Percentiles rank a stretch among this genome's conserved stretches.
phyloP scores from a whole-genome alignment of 2,329 filamentous ascomycete species.

The Apiospora kogelbergensis region DNA sequence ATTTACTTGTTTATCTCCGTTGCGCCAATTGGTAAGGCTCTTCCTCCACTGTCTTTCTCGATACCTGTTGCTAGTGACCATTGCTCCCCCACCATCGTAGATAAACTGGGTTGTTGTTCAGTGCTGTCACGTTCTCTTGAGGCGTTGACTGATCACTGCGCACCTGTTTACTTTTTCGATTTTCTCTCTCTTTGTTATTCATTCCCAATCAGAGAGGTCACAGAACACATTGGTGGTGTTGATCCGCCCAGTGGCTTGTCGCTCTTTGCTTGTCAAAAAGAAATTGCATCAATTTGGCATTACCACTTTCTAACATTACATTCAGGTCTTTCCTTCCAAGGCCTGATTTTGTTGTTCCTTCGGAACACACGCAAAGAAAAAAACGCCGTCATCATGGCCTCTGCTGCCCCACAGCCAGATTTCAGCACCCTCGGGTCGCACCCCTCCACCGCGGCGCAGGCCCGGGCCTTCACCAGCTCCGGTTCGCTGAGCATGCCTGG shows the following conservation, averaged over 20 bases:
- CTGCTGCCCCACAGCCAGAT: constrained; percentile 67
- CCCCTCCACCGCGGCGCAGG: constrained; percentile 86
- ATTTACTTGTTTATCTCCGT: constrained; percentile 98
- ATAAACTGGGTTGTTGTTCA: background rate
- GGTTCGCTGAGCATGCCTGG: constrained; percentile 91
- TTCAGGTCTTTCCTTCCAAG: background rate
- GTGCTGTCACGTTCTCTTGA: background rate
- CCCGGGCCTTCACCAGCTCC: constrained; percentile 91
- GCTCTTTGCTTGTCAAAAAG: too few species aligned
- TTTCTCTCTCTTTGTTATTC: background rate
- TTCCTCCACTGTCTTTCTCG: constrained; percentile 8
- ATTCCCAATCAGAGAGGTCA: background rate
- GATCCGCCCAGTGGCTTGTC: background rate
- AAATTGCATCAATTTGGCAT: too few species aligned
- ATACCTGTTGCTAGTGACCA: background rate
- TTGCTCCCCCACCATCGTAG: background rate
- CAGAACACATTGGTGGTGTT: background rate
- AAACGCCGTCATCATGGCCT: constrained; percentile 5
- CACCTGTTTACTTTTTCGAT: background rate
- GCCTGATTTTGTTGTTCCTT: constrained; percentile 19
- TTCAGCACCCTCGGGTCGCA: constrained; percentile 68
- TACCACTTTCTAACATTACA: background rate
- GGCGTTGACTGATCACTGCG: background rate
- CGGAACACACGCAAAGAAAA: constrained; percentile 24
- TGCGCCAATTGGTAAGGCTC: constrained; percentile 65